phyloP scores from a whole-genome alignment of 352 stramenopile genomes.

The Phytophthora litchii region DNA sequence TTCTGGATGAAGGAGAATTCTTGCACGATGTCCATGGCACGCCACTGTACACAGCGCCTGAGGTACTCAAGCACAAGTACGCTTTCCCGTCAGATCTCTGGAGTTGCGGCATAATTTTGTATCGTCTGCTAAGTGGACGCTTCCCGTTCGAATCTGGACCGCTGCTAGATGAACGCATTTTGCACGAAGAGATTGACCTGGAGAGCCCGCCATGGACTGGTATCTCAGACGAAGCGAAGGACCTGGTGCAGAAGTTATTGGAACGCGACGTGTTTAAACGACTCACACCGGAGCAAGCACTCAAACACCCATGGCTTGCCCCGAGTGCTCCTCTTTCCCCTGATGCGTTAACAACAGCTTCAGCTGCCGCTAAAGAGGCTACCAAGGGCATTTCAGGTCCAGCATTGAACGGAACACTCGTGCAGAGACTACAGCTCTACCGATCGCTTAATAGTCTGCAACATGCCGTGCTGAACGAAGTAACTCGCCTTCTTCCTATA shows the following conservation, averaged over 20 bases:
- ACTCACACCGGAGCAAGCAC: constrained; percentile 60
- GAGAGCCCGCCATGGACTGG: constrained; percentile 49
- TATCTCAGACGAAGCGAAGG: constrained; percentile 64
- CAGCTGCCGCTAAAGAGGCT: constrained; percentile 27
- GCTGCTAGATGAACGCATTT: constrained; percentile 71
- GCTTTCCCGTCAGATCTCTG: constrained; percentile 77
- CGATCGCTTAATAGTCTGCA: constrained; percentile 76
- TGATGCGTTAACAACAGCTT: constrained; percentile 27
- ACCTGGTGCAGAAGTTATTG: constrained; percentile 55
- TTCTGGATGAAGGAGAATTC: constrained; percentile 47
- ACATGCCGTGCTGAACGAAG: constrained; percentile 64
- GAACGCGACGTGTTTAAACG: constrained; percentile 48
- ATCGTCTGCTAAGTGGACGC: constrained; percentile 60
- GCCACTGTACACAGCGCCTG: constrained; percentile 75
- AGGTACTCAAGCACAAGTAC: constrained; percentile 69
- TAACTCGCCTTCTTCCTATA: constrained; percentile 56
- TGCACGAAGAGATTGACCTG: constrained; percentile 62
- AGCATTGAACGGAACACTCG: constrained; percentile 63
- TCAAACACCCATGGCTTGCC: constrained; percentile 72
- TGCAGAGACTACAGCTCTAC: constrained; percentile 79
- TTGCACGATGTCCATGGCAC: constrained; percentile 65
- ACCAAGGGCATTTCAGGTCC: constrained; percentile 32
- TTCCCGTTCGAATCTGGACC: constrained; percentile 70
- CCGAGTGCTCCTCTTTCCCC: constrained; percentile 26
- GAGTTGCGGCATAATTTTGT: constrained; percentile 83